phyloP scores from a whole-genome alignment of 805 yeast genomes.

The Naumovozyma castellii region DNA sequence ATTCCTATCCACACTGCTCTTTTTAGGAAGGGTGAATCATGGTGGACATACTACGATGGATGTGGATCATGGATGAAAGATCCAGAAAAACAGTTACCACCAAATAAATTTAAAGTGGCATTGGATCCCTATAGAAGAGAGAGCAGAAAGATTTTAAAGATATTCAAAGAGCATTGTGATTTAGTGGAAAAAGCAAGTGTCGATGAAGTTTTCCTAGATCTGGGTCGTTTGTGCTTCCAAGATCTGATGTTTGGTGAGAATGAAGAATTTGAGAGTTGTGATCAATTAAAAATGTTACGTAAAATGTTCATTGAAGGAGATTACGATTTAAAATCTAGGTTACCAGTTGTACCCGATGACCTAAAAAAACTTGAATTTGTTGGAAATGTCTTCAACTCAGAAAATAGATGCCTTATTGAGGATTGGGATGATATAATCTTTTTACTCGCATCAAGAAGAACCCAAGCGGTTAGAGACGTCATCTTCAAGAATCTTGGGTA shows the following conservation, averaged over 20 bases:
- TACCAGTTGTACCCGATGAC: constrained; percentile 21
- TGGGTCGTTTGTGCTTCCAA: constrained; percentile 55
- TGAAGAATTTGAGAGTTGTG: neutral
- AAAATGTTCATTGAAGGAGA: constrained; percentile 16
- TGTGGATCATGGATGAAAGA: constrained; percentile 30
- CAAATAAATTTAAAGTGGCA: constrained; percentile 68
- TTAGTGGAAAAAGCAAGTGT: constrained; percentile 88
- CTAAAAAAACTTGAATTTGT: constrained; percentile 14
- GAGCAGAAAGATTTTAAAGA: constrained; percentile 63
- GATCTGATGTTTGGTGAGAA: constrained; percentile 25
- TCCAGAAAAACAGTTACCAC: constrained; percentile 45
- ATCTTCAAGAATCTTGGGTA: constrained; percentile 55
- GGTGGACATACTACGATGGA: constrained; percentile 62
- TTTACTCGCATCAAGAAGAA: constrained; percentile 54
- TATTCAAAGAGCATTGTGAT: constrained; percentile 54
- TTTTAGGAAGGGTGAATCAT: constrained; percentile 73
- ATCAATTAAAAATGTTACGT: constrained; percentile 7
- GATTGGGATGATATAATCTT: constrained; percentile 82
- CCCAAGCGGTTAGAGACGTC: constrained; percentile 42
- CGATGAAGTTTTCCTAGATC: constrained; percentile 83
- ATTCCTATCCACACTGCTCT: constrained; percentile 89
- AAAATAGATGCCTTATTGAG: constrained; percentile 11
- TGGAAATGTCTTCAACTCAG: constrained; percentile 15
- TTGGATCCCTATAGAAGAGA: constrained; percentile 88
- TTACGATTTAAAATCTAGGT: constrained; percentile 15